Conservation (phyloP, 345 rosid genomes). For the Linum usitatissimum region DNA sequence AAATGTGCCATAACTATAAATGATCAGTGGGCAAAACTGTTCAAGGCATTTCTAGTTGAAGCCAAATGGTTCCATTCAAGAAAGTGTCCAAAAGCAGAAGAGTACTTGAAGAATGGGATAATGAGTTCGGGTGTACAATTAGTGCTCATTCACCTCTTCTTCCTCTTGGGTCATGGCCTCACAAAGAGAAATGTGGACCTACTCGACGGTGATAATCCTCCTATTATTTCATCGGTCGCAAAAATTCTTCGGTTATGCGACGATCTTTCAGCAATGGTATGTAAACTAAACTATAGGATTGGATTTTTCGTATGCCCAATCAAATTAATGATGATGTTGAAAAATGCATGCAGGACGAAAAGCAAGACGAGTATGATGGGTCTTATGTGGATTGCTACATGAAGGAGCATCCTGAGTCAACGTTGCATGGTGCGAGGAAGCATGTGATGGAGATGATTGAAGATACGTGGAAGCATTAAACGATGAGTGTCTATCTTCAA, state of each 20-base stretch:
- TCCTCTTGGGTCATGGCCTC: slow-evolving; percentile 32
- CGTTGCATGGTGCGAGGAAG: not conserved
- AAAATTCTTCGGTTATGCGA: not conserved
- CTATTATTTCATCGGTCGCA: not conserved
- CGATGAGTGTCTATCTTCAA: not conserved
- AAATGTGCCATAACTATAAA: no score
- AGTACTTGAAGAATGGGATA: slow-evolving; percentile 50
- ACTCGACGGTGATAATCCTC: slow-evolving; percentile 10
- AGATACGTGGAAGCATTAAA: slow-evolving; percentile 2
- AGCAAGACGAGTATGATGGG: not conserved
- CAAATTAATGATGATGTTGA: not conserved
- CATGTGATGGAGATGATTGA: not conserved
- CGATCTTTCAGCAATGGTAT: not conserved
- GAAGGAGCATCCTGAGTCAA: not conserved
- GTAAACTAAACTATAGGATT: not conserved
- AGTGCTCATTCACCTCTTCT: slow-evolving; percentile 36
- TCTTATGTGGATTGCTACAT: slow-evolving; percentile 1
- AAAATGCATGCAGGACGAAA: not conserved
- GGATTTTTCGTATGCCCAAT: not conserved
- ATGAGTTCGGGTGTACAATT: slow-evolving; percentile 46
- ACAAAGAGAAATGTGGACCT: slow-evolving; percentile 21
- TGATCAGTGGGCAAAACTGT: slow-evolving; percentile 39
- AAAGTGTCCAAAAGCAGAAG: slow-evolving; percentile 24
- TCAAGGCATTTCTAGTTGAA: slow-evolving; percentile 47
- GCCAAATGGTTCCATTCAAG: slow-evolving; percentile 45